Conservation (phyloP, 2,329 filamentous ascomycete genomes). For the Nigrospora oryzae region DNA sequence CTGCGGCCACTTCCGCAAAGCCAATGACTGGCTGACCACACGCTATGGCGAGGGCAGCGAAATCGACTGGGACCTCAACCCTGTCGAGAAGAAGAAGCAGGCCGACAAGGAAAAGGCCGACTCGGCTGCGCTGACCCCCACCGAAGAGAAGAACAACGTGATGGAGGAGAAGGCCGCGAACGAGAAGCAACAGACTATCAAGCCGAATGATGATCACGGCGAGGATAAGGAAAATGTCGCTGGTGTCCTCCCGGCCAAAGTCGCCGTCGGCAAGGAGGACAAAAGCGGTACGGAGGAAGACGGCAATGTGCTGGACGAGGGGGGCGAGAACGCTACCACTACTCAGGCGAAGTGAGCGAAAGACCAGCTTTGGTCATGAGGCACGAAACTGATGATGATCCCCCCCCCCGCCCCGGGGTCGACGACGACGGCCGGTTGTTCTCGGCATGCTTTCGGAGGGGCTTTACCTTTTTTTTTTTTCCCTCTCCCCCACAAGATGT, state of each 20-base stretch:
- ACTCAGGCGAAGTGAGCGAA: conserved; percentile 1
- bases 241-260: conserved; percentile 7
- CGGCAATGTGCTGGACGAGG: conserved; percentile 17
- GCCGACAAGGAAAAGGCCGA: conserved; percentile 8
- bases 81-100: conserved; percentile 13
- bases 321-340: conserved; percentile 13
- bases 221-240: conserved; percentile 8
- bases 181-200: background rate
- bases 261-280: conserved; percentile 14
- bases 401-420: too few species aligned
- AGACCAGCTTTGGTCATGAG: background rate
- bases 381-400: background rate
- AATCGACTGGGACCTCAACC: conserved; percentile 71
- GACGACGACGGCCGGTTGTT: too few species aligned
- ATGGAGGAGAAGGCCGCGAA: background rate
- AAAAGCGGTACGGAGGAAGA: conserved; percentile 15
- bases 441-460: too few species aligned
- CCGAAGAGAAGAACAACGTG: background rate
- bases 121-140: conserved; percentile 1
- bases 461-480: too few species aligned
- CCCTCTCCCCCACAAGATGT: too few species aligned
- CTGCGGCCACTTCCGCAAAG: conserved; percentile 71
- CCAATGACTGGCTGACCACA: conserved; percentile 75
- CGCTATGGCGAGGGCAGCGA: conserved; percentile 72
- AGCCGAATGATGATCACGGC: conserved; percentile 6